Evolutionary conservation across 2,329 filamentous ascomycete species (phyloP).

Genomic region (Exserohilum turcica): DNA sequence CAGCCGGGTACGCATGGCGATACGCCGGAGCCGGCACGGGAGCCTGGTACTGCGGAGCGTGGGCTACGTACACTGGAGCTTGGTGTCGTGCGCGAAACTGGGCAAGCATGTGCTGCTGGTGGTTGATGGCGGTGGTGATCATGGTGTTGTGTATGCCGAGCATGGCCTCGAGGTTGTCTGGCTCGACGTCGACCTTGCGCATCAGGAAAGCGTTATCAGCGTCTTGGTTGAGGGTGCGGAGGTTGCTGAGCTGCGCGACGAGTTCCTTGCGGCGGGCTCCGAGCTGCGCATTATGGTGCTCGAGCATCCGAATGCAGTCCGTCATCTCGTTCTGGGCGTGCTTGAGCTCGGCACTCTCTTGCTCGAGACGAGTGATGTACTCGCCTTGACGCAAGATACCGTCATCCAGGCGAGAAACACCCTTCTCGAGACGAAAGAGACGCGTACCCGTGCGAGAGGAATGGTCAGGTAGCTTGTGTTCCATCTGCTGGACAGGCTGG

Average conservation of each 20-base stretch:
- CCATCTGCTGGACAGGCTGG: too few species aligned
- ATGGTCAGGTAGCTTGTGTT: too few species aligned
- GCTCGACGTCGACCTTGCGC: constrained; percentile 20
- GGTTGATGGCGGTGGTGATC: constrained; percentile 20
- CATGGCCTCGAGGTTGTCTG: constrained; percentile 28
- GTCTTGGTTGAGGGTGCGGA: constrained; percentile 26
- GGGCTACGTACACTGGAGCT: background rate
- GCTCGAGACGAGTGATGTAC: constrained; percentile 16
- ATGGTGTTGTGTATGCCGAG: constrained; percentile 16
- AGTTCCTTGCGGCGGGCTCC: constrained; percentile 22
- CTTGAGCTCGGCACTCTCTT: constrained; percentile 19
- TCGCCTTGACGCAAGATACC: too few species aligned
- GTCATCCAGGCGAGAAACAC: too few species aligned
- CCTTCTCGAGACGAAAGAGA: too few species aligned
- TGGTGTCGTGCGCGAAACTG: constrained; percentile 7
- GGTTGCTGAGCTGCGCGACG: constrained; percentile 21
- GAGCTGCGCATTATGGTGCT: constrained; percentile 13
- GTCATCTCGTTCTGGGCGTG: background rate
- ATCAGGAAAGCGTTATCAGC: constrained; percentile 24
- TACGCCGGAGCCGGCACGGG: background rate
- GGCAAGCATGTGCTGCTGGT: constrained; percentile 21
- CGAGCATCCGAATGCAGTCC: constrained; percentile 17
- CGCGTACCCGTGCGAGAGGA: too few species aligned
- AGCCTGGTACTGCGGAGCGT: background rate
- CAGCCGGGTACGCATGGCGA: constrained; percentile 11